Evolutionary conservation across 305 asterid species (phyloP).

Genomic region (Ajuga reptans): DNA sequence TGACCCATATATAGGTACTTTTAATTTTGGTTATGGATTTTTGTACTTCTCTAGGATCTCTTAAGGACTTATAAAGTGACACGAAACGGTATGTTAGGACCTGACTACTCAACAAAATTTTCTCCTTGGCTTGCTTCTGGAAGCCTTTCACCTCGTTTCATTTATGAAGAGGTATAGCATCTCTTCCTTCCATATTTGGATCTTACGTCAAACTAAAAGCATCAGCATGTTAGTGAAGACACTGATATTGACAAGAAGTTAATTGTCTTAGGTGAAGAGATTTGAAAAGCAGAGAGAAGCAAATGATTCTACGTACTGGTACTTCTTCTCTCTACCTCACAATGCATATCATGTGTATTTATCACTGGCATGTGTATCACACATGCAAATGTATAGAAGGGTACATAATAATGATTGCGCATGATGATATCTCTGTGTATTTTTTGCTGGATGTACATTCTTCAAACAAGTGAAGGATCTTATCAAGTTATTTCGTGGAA

Average conservation of each 20-base stretch:
- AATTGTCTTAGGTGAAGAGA: slow-evolving; percentile 64
- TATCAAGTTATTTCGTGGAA: not conserved
- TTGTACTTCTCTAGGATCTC: slow-evolving; percentile 42
- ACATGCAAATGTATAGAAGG: not conserved
- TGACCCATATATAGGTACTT: not conserved
- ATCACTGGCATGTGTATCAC: not conserved
- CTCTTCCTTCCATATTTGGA: slow-evolving; percentile 7
- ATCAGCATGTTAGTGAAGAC: not conserved
- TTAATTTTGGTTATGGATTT: not conserved
- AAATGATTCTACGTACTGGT: slow-evolving; percentile 91
- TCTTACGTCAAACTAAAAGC: not conserved
- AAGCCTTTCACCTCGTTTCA: slow-evolving; percentile 76
- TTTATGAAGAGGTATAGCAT: slow-evolving; percentile 67
- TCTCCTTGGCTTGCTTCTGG: slow-evolving; percentile 97
- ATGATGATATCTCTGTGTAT: not conserved
- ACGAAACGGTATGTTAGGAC: slow-evolving; percentile 88
- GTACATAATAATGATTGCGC: not conserved
- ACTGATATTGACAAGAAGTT: slow-evolving; percentile 20
- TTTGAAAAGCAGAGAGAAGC: slow-evolving; percentile 69
- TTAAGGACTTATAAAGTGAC: slow-evolving; percentile 69
- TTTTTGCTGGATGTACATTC: not conserved
- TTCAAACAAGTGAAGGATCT: not conserved
- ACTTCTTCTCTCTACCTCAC: slow-evolving; percentile 15
- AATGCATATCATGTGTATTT: not conserved
- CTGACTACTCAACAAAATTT: slow-evolving; percentile 84